phyloP scores from a whole-genome alignment of 257 asterid species.

The Penstemon eatonii region DNA sequence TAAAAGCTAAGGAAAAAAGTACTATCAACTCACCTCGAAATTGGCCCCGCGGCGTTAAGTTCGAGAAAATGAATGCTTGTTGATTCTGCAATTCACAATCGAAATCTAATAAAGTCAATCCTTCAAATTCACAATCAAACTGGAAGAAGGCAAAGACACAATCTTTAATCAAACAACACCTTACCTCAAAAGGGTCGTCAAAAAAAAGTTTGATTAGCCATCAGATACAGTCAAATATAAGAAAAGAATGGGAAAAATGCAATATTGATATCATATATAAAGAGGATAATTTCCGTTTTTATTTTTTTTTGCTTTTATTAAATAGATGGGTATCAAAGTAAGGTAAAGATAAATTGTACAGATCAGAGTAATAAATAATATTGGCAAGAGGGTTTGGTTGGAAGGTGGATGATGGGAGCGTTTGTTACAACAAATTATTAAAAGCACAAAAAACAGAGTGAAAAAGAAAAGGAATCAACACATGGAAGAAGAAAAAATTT shows the following conservation, averaged over 20 bases:
- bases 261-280: conserved; percentile 27
- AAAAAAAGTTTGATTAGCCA: conserved; percentile 27
- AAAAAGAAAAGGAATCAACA: background rate
- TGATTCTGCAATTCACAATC: conserved; percentile 26
- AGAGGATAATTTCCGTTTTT: conserved; percentile 6
- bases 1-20: background rate
- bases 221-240: conserved; percentile 3
- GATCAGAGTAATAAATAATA: conserved; percentile 31
- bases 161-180: background rate
- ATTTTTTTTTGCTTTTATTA: background rate
- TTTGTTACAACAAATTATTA: conserved; percentile 47
- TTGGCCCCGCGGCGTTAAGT: conserved; percentile 14
- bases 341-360: conserved; percentile 32
- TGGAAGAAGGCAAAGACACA: background rate
- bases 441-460: conserved; percentile 36
- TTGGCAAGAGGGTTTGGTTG: conserved; percentile 41
- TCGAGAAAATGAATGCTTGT: conserved; percentile 16
- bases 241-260: conserved; percentile 9
- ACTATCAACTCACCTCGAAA: conserved; percentile 28
- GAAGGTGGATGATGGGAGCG: conserved; percentile 45
- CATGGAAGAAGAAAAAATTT: conserved; percentile 30
- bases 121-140: conserved; percentile 14
- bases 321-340: conserved; percentile 9
- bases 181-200: conserved; percentile 36
- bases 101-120: conserved; percentile 28